phyloP scores from a whole-genome alignment of 73 alveolate species.

The Paramecium caudatum region DNA sequence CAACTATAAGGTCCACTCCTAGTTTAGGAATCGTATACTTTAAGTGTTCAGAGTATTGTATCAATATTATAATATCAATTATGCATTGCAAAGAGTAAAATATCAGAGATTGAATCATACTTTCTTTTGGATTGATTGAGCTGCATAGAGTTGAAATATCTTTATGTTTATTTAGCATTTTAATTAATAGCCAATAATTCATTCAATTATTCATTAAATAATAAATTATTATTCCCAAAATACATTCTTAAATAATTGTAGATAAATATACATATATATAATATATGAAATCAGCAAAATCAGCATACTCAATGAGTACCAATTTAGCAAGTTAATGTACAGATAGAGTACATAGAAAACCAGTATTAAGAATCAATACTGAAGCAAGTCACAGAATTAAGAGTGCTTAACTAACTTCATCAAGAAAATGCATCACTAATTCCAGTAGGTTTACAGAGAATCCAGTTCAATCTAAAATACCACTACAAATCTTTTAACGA shows the following conservation, averaged over 20 bases:
- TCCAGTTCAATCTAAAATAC: not conserved
- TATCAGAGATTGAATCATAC: not conserved
- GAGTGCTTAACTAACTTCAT: constrained; percentile 26
- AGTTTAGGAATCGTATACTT: not conserved
- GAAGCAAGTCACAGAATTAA: constrained; percentile 37
- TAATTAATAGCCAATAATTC: no score
- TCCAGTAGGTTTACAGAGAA: not conserved
- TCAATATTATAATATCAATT: not conserved
- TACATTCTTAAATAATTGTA: no score
- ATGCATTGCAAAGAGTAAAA: not conserved
- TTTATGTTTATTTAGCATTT: no score
- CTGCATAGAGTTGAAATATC: no score
- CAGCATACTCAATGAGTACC: constrained; percentile 36
- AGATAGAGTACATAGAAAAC: constrained; percentile 2
- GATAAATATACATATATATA: not conserved
- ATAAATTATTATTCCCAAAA: no score
- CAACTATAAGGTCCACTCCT: not conserved
- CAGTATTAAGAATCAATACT: not conserved
- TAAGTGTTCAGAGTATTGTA: not conserved
- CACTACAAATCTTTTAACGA: constrained; percentile 1
- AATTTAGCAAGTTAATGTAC: constrained; percentile 29
- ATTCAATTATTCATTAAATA: no score
- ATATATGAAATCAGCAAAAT: constrained; percentile 42
- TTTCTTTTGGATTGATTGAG: no score
- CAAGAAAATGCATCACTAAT: not conserved